These are phyloP conservation scores for Emmonsiellopsis sp. DNA, from an alignment of 2,329 filamentous ascomycete genomes.

Conservation along the genomic window DNA sequence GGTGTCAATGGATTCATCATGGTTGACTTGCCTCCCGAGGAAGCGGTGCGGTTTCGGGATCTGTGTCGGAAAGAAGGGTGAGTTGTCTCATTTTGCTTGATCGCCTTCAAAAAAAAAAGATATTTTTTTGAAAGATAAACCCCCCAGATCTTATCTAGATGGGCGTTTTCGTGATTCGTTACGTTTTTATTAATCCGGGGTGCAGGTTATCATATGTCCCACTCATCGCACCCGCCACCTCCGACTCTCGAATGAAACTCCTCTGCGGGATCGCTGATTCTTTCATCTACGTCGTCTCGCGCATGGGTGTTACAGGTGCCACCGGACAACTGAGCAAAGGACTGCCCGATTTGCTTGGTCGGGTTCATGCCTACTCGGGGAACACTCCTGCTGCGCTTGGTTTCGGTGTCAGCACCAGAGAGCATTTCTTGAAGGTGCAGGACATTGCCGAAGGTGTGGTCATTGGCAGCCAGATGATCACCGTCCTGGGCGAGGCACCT, in stretches of 20 bases:
- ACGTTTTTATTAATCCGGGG: neutral
- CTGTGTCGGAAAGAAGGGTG: constrained; percentile 68
- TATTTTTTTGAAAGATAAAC: neutral
- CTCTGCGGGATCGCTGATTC: constrained; percentile 95
- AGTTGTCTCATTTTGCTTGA: constrained; percentile 21
- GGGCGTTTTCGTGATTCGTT: neutral
- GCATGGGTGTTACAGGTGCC: constrained; percentile 93
- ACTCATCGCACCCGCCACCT: constrained; percentile 90
- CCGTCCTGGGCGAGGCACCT: constrained; percentile 60
- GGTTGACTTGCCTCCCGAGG: constrained; percentile 89
- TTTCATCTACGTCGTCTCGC: constrained; percentile 96
- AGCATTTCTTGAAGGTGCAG: constrained; percentile 82
- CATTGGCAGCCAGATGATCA: constrained; percentile 92
- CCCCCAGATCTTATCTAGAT: neutral
- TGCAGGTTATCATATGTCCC: constrained; percentile 81
- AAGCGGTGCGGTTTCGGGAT: constrained; percentile 84
- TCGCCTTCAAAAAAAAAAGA: neutral
- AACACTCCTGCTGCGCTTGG: constrained; percentile 86
- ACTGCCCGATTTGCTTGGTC: constrained; percentile 69
- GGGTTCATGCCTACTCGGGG: constrained; percentile 86
- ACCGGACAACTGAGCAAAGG: constrained; percentile 71
- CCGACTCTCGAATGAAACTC: constrained; percentile 85
- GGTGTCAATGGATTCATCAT: constrained; percentile 96
- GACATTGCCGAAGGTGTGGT: constrained; percentile 86
- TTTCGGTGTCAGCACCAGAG: constrained; percentile 90